Evolutionary conservation across 352 stramenopile genomes (phyloP), one percentile per base, ranked within the genome.

Genomic region (Phytophthora sp.): DNA sequence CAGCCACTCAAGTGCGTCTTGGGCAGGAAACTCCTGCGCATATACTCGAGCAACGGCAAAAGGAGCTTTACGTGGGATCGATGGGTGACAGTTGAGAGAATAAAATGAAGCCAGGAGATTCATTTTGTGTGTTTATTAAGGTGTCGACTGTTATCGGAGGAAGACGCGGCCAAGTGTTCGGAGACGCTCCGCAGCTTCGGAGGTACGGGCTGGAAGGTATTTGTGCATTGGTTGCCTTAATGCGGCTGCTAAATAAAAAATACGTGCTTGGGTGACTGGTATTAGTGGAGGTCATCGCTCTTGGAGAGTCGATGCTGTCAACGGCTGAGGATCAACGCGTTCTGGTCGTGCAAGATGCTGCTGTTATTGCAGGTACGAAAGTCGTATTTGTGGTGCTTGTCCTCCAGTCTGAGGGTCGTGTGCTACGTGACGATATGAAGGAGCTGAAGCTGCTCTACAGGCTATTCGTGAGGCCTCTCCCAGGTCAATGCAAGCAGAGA

Each of bases 1-100:
- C 80, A 88, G 68, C 80, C 80, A 29, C 62, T 73, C n/a, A 81
- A 79, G 64, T 83, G 70, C 42, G 54, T 88, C 51, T 30, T 76
- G 7, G 68, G 76, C 24, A 69, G 66, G 49, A 72, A 70, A 36
- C 55, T 85, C 30, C 52, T 87, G 49, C 80, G 76, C 16, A 46
- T 89, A 35, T 78, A 77, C 49, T 86, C 75, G 11, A 79, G 65
- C 61, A 74, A 77, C 33, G 78, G 78, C 33, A 76, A 64, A 23
- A 64, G 57, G 21, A 69, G 20, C 16, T 84, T 86, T 58, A 86
- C 77, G 78, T 86, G 21, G 33, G 62, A 4, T 15, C 35, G 4
- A 30, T n/a, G 7, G 35, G 24, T 18, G 15, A 7, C 24, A 7
- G 23, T 33, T 35, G 11, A 33, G 13, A 29, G 27, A 52, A 51